phyloP scores from a whole-genome alignment of 2,329 filamentous ascomycete genomes.

The Colletotrichum sp. region DNA sequence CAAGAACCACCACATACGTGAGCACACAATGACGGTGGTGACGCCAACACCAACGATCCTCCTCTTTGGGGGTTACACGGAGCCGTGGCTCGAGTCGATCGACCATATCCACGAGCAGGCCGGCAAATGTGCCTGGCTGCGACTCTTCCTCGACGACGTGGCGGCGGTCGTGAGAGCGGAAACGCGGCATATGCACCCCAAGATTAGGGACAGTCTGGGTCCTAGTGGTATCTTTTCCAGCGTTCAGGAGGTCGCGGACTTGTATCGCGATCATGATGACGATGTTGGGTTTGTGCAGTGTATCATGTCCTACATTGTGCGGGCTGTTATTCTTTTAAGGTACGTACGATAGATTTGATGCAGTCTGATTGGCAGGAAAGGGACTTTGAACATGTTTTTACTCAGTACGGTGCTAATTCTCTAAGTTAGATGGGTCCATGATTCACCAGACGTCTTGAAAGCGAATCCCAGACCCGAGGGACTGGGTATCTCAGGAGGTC shows the following conservation, averaged over 20 bases:
- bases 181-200: not conserved
- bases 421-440: not conserved
- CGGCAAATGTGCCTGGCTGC: not conserved
- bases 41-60: slow-evolving; percentile 6
- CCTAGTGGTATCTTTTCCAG: not conserved
- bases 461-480: not conserved
- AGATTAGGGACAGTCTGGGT: not conserved
- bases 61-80: not conserved
- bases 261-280: not conserved
- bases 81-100: not conserved
- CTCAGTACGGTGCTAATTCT: not conserved
- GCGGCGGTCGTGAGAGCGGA: not conserved
- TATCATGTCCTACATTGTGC: not conserved
- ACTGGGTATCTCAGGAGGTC: not conserved
- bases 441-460: not conserved
- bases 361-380: not conserved
- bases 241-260: not conserved
- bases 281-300: not conserved
- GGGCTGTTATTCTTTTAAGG: not conserved
- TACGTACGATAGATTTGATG: not conserved
- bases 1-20: too few species aligned
- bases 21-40: not conserved
- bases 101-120: not conserved
- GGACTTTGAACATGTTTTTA: not conserved
- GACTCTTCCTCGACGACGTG: not conserved